Percentiles rank a stretch among this genome's conserved stretches.
These are phyloP conservation scores for Globisporangium radiosum DNA, from an alignment of 352 stramenopile genomes.

Conservation along the genomic window DNA sequence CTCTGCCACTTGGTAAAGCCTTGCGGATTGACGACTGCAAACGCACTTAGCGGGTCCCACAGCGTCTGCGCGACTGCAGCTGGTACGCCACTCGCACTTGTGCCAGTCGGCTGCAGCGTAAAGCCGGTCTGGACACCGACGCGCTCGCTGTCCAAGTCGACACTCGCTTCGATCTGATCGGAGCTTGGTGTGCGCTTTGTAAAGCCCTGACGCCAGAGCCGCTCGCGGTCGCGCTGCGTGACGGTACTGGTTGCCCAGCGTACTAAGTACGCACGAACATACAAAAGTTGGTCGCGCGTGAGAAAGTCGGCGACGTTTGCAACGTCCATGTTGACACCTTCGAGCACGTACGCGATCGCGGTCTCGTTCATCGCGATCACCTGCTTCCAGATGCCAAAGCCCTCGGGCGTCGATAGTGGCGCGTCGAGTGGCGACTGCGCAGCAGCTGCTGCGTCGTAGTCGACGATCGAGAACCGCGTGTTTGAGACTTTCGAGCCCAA, in stretches of 20 bases:
- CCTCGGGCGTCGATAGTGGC: conserved; percentile 29
- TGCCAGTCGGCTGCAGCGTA: conserved; percentile 25
- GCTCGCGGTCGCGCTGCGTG: conserved; percentile 43
- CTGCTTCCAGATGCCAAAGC: conserved; percentile 75
- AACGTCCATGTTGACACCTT: conserved; percentile 62
- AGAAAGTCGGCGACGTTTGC: conserved; percentile 37
- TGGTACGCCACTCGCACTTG: conserved; percentile 26
- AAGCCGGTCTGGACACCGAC: conserved; percentile 47
- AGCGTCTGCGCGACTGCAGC: conserved; percentile 25
- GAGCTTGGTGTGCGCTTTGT: conserved; percentile 31
- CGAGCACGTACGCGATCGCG: conserved; percentile 44
- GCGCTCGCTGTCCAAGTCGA: conserved; percentile 55
- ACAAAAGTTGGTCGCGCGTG: conserved; percentile 48
- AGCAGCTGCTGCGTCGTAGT: conserved; percentile 33
- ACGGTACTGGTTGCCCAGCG: conserved; percentile 37
- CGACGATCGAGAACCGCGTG: conserved; percentile 57
- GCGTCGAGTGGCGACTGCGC: conserved; percentile 19
- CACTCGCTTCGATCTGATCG: conserved; percentile 37
- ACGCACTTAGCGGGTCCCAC: conserved; percentile 33
- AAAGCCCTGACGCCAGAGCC: conserved; percentile 54
- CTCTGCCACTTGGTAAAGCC: conserved; percentile 50
- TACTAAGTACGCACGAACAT: conserved; percentile 53
- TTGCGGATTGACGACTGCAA: conserved; percentile 34
- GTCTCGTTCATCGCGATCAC: conserved; percentile 58
- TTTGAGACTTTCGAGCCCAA: conserved; percentile 49